These are phyloP conservation scores for Colletotrichum lindemuthianum DNA, from an alignment of 2,329 filamentous ascomycete genomes.

Conservation along the genomic window DNA sequence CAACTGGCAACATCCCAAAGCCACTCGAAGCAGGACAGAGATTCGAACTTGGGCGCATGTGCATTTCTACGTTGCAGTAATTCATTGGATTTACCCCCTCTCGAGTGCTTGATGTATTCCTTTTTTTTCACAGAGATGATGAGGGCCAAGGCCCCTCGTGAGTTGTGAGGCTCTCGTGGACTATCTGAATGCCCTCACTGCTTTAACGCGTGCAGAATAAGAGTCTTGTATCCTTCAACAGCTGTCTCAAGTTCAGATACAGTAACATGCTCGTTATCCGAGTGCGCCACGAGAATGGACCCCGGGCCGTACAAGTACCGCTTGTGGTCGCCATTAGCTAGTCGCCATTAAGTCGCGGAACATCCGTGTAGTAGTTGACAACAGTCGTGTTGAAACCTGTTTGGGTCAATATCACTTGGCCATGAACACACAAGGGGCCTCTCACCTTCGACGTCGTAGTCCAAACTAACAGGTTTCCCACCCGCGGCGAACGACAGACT, in stretches of 20 bases:
- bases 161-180: neutral
- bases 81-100: too few relatives aligned
- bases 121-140: too few relatives aligned
- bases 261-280: slow-evolving; percentile 81
- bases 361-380: slow-evolving; percentile 94
- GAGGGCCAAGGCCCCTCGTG: neutral
- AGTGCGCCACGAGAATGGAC: slow-evolving; percentile 87
- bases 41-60: too few relatives aligned
- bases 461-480: slow-evolving; percentile 81
- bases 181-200: neutral
- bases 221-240: slow-evolving; percentile 80
- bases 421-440: neutral
- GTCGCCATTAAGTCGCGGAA: slow-evolving; percentile 77
- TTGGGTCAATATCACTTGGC: neutral
- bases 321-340: slow-evolving; percentile 74
- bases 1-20: too few relatives aligned
- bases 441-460: slow-evolving; percentile 81
- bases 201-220: slow-evolving; percentile 67
- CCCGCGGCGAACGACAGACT: slow-evolving; percentile 70
- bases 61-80: too few relatives aligned
- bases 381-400: slow-evolving; percentile 80
- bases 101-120: too few relatives aligned
- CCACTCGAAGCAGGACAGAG: too few relatives aligned
- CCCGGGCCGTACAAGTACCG: slow-evolving; percentile 75
- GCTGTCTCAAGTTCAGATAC: slow-evolving; percentile 80